Percentiles rank a stretch among this genome's conserved stretches.
Conservation (phyloP, 148 eudicot genomes). For the Euryodendron excelsum region DNA sequence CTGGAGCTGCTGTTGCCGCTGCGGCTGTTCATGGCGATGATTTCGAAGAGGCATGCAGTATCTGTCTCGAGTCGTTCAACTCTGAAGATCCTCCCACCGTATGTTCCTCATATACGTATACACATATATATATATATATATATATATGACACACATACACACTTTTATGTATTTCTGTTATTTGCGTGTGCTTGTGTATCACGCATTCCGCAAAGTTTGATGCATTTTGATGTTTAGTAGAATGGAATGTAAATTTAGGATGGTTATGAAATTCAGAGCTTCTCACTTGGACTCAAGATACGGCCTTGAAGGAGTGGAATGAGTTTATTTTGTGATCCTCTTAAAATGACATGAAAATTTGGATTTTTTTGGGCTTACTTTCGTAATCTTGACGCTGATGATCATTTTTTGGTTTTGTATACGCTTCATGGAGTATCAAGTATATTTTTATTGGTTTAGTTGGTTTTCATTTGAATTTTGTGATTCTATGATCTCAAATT, state of each 20-base stretch:
- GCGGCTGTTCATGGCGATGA: constrained; percentile 23
- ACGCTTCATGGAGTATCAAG: neutral
- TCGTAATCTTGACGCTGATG: neutral
- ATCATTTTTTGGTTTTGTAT: neutral
- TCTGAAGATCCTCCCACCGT: constrained; percentile 59
- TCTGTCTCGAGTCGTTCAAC: constrained; percentile 71
- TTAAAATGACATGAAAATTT: neutral
- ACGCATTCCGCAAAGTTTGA: neutral
- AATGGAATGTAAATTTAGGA: neutral
- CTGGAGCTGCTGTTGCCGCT: constrained; percentile 1
- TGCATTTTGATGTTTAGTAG: neutral
- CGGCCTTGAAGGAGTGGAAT: neutral
- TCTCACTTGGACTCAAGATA: neutral
- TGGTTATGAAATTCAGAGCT: neutral
- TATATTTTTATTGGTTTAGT: neutral
- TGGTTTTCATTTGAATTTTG: neutral
- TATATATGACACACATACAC: no score
- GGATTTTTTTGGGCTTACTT: neutral
- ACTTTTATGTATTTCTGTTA: no score
- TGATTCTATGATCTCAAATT: neutral
- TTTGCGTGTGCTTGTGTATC: no score
- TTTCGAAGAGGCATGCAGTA: constrained; percentile 63
- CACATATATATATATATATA: no score
- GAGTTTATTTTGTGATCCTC: neutral
- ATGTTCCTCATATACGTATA: neutral